phyloP scores from a whole-genome alignment of 2,329 filamentous ascomycete species.

The Penicillium vulpinum region DNA sequence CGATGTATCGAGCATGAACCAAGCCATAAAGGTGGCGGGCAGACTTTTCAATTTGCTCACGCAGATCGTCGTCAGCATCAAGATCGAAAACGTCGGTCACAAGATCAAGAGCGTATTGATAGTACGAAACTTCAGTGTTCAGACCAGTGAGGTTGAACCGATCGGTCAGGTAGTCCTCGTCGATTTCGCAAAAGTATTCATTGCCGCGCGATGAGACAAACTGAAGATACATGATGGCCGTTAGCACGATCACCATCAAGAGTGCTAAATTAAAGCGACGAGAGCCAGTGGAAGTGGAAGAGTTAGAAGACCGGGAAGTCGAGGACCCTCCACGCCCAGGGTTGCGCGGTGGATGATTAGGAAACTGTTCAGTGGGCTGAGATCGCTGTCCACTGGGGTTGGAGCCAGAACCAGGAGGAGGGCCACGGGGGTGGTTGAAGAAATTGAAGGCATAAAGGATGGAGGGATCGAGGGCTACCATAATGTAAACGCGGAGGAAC shows the following conservation, averaged over 20 bases:
- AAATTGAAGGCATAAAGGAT: no score
- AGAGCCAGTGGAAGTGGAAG: no score
- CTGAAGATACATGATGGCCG: constrained; percentile 50
- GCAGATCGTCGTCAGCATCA: constrained; percentile 97
- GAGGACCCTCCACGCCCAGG: not conserved
- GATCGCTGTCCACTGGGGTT: not conserved
- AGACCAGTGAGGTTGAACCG: constrained; percentile 97
- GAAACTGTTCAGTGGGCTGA: rapidly evolving
- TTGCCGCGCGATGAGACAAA: constrained; percentile 98
- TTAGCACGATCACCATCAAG: constrained; percentile 3
- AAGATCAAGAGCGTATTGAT: constrained; percentile 96
- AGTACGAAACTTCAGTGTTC: constrained; percentile 97
- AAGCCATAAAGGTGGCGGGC: constrained; percentile 93
- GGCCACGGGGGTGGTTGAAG: not conserved
- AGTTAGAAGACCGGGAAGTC: not conserved
- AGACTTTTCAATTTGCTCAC: constrained; percentile 96
- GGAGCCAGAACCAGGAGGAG: not conserved
- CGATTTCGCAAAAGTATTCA: constrained; percentile 99
- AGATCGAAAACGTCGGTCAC: constrained; percentile 98
- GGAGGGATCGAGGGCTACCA: no score
- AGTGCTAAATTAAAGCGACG: not conserved
- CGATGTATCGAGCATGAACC: constrained; percentile 94
- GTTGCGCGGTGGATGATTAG: not conserved
- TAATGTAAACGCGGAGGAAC: no score
- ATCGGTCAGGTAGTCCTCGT: constrained; percentile 97